Base-by-base conservation (phyloP, 805 yeast genomes). In the Candida chauliodis region DNA sequence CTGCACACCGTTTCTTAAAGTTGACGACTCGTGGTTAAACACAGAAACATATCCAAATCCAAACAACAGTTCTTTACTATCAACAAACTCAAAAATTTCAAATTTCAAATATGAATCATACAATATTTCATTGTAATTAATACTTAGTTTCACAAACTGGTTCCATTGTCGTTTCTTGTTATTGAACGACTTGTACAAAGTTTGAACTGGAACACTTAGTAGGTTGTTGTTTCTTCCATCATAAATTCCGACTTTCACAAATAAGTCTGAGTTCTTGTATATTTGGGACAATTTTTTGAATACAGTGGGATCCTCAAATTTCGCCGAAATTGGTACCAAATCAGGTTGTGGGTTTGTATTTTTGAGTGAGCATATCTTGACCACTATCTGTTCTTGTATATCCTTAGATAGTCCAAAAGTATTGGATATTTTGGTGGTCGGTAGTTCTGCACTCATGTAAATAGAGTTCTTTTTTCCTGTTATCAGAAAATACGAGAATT, bases 1-100 rank as follows among this genome's bases (percentile, higher is more conserved):
- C 53, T 85, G 95, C 21, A 79, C 65, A 0, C 97, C 96, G 45
- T 76, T 77, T 38, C 82, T 72, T 49, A 91, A 59, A 1, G 86
- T 73, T 39, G 79, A 73, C 37, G 77, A 58, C 0, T 41, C 37
- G 21, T 56, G 52, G 49, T 79, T 75, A 58, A 86, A 91, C 3
- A 90, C 51, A 2, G 71, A 56, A 1, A 86, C 55, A 25, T 73
- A 73, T 1, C 90, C 75, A 0, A 69, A 61, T 5, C 89, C 93
- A 56, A 85, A 81, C 0, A 75, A 61, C 17, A 58, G 62, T 5
- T 71, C 63, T 4, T 62, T 58, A 0, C 79, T 75, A 7, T 79
- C 77, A 21, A 75, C 74, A 42, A 77, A 81, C 45, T 85, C 95
- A 76, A 81, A 84, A 2, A 89, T 47, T 2, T 75, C 69, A 17